A percentile compares a stretch with the other conserved stretches of the same genome.
Conservation (phyloP, 192 early-diverging fungal species). For the Chytriomyces sp. region DNA sequence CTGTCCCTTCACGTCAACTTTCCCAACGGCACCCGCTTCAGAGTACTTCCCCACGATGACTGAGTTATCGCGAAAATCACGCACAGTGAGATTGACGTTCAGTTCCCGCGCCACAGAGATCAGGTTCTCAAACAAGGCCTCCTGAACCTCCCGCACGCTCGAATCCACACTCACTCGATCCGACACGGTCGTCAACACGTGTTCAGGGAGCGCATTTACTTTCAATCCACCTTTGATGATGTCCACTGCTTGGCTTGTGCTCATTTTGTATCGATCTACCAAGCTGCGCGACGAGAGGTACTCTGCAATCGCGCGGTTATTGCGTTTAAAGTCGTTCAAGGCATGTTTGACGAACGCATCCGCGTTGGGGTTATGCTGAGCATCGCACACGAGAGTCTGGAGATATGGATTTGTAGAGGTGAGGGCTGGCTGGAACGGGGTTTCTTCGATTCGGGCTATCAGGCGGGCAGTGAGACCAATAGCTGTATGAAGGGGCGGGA, state of each 20-base stretch:
- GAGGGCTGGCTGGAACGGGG: constrained; percentile 14
- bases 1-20: background rate
- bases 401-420: constrained; percentile 31
- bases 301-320: background rate
- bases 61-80: background rate
- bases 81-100: background rate
- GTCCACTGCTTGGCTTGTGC: constrained; percentile 47
- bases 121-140: constrained; percentile 11
- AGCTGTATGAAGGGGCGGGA: constrained; percentile 44
- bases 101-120: background rate
- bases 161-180: constrained; percentile 35
- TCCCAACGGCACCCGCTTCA: background rate
- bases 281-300: constrained; percentile 1
- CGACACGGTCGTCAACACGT: constrained; percentile 29
- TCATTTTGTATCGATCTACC: constrained; percentile 35
- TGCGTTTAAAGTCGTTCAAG: constrained; percentile 10
- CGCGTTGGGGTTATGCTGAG: constrained; percentile 21
- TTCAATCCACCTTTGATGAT: constrained; percentile 51
- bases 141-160: background rate
- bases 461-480: constrained; percentile 36
- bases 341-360: constrained; percentile 28
- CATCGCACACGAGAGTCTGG: constrained; percentile 25
- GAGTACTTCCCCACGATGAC: background rate
- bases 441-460: constrained; percentile 26
- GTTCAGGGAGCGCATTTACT: constrained; percentile 48